phyloP scores from a whole-genome alignment of 495 filamentous ascomycete genomes.

The Aspergillus kassunensis region DNA sequence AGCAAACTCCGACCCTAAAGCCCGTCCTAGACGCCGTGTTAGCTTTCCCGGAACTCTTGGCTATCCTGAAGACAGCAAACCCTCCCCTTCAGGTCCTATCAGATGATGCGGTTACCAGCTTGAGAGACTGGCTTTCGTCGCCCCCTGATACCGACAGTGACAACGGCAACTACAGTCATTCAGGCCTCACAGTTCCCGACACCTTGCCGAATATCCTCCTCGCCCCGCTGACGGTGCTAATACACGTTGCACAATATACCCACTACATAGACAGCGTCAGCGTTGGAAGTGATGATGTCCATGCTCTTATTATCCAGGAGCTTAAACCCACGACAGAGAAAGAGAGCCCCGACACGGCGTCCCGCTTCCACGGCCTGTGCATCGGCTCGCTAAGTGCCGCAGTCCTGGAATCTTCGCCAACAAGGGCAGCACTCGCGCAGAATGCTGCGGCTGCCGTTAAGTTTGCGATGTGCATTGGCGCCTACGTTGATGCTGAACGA shows the following conservation, averaged over 20 bases:
- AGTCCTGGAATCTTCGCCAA: neutral
- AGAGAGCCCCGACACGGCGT: neutral
- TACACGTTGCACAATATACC: slow-evolving; percentile 1
- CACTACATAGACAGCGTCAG: neutral
- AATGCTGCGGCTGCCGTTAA: neutral
- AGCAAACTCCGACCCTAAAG: neutral
- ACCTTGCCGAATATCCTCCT: slow-evolving; percentile 1
- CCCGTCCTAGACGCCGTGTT: neutral
- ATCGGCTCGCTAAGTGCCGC: neutral
- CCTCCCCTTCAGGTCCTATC: neutral
- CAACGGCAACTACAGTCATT: neutral
- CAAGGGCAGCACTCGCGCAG: neutral
- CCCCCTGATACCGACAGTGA: neutral
- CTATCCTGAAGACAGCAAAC: neutral
- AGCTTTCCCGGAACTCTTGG: neutral
- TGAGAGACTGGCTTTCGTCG: neutral
- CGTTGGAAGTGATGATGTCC: neutral
- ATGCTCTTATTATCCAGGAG: neutral
- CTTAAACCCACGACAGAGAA: neutral
- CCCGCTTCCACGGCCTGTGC: slow-evolving; percentile 1
- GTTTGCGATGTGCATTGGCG: neutral
- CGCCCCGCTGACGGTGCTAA: slow-evolving; percentile 1
- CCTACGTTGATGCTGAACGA: neutral
- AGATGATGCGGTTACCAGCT: neutral
- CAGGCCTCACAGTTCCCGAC: neutral